Evolutionary conservation across 306 rosid species (phyloP), one percentile per base, ranked within the genome.

Genomic region (Hippophae tibetana): DNA sequence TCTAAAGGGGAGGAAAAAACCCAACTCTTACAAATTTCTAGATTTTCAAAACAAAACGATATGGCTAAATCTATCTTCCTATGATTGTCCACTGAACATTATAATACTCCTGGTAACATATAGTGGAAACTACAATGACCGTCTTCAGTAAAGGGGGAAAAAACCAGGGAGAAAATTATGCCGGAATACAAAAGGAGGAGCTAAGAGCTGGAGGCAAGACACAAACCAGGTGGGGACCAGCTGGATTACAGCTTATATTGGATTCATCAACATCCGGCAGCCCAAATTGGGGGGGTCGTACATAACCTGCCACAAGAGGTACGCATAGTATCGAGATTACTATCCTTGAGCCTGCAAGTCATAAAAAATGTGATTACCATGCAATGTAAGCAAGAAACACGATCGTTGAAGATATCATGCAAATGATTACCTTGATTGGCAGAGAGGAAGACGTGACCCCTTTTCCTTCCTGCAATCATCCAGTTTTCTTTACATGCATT

Each of bases 401-500:
- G 12, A 46, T 67, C 43, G 13, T 23, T 10, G 8, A 43, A 14
- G 49, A 31, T n/a, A 1, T 52, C 40, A 54, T 41, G 59, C 43
- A 42, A 57, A 61, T 55, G 52, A 61, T 57, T 75, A 92, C 98
- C 98, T 87, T 83, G 87, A 67, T 78, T 68, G 40, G 74, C 54
- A 25, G 95, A 82, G 68, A 93, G 84, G 60, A 89, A 81, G 42
- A 74, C 85, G 56, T 88, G 86, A 50, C 99, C 99, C 81, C 97
- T 80, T 82, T 88, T 93, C 79, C 99, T 86, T 68, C 99, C 99
- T 52, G 99, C 97, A 58, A 93, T 70, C 97, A 93, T 93, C 99
- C 97, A 93, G 73, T 74, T 88, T 67, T 92, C 96, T 13, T 83
- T 71, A 77, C 77, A 86, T 62, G 94, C 97, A 42, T 81, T 63